Base-by-base conservation (phyloP, 2,329 filamentous ascomycete species). In the Botrytis byssoidea region DNA sequence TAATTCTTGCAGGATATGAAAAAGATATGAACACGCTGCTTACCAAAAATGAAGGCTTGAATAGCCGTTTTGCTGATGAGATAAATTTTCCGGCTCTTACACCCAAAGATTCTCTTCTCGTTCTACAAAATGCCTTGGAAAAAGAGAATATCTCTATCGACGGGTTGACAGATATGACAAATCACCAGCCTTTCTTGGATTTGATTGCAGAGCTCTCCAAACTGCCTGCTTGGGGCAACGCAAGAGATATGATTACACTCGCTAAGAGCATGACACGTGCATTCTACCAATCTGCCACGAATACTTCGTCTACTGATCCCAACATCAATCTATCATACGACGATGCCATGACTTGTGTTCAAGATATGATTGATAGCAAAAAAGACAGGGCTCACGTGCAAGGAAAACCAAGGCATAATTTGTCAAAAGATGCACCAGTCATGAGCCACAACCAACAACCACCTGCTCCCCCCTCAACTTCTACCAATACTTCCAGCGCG, bases 1-100 rank as follows among this genome's bases (percentile, higher is more conserved):
- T 86, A 51, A 88, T 90, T 60, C 82, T 90, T 7, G 88, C 88
- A 1, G 88, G 88, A 0, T 90, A 90, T 74, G 85, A 88, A 44
- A 79, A 82, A 0, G 86, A 89, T 55, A 89, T 90, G 72, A 86
- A 89, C 75, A 79, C 80, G 0, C 82, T 90, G 0, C 83, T 90
- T 79, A 76, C 79, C 0, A 81, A 83, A 16, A 89, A 90, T 75
- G 83, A 84, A 1, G 88, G 88, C 0, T 80, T 90, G 1, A 85
- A 83, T 0, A 87, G 85, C 75, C 84, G 88, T 3, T 90, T 90
- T 75, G 83, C 87, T 0, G 86, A 89, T 48, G 81, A 84, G 3
- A 78, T 89, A 4, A 73, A 82, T 1, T 89, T 89, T 37, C 70
- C 73, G 0, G 35, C 75, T 16, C 48, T 86, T 37, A 75, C 65